Percentiles rank a stretch among this genome's conserved stretches.
These are phyloP conservation scores for Rubia balearica DNA, from an alignment of 305 asterid species.

Conservation along the genomic window DNA sequence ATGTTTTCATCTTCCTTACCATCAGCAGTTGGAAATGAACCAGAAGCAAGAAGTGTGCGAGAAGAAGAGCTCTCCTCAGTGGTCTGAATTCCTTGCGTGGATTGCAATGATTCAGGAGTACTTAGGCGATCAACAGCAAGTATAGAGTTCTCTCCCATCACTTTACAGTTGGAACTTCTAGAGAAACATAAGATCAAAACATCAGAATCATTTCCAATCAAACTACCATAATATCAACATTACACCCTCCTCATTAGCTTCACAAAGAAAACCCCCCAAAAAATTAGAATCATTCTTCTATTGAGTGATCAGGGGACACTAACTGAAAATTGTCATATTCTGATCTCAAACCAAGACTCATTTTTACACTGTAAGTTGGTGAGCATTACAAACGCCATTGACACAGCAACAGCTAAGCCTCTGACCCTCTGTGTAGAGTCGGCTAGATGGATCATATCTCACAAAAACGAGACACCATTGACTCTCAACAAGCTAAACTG, in stretches of 20 bases:
- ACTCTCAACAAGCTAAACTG: not conserved
- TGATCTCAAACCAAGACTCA: not conserved
- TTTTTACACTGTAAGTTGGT: not conserved
- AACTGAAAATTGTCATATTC: not conserved
- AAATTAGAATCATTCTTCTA: not conserved
- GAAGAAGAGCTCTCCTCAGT: slow-evolving; percentile 19
- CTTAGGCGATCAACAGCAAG: slow-evolving; percentile 29
- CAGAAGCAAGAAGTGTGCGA: slow-evolving; percentile 19
- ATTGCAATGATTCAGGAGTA: slow-evolving; percentile 24
- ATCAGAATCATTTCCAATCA: not conserved
- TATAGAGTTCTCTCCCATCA: slow-evolving; percentile 40
- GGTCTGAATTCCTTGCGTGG: slow-evolving; percentile 22
- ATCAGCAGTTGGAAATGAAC: slow-evolving; percentile 24
- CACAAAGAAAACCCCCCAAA: not conserved
- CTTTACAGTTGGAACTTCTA: slow-evolving; percentile 16
- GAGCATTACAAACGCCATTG: not conserved
- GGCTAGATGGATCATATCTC: not conserved
- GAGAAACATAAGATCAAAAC: slow-evolving; percentile 4
- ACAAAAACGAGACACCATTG: not conserved
- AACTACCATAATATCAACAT: not conserved
- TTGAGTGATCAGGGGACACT: not conserved
- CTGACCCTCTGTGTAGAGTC: too few species aligned
- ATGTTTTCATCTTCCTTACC: slow-evolving; percentile 19
- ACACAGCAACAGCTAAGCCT: not conserved
- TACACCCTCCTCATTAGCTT: not conserved